Evolutionary conservation across 2,329 filamentous ascomycete genomes (phyloP).

Genomic region (Sarocladium oryzae): DNA sequence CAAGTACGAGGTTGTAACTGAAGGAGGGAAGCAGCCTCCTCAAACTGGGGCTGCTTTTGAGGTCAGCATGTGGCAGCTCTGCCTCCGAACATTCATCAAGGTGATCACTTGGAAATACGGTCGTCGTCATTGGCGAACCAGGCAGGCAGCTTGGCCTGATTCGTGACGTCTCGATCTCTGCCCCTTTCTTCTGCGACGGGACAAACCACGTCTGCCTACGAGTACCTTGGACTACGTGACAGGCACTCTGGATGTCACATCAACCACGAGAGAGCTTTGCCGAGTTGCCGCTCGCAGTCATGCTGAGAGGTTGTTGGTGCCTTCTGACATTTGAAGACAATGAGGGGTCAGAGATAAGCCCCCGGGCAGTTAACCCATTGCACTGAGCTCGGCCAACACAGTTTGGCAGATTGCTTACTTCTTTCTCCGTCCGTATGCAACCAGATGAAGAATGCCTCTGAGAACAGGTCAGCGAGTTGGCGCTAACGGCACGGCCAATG

Average conservation of each 20-base stretch:
- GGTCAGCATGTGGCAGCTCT: too few relatives aligned
- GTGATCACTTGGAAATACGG: too few relatives aligned
- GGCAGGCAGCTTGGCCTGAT: not conserved
- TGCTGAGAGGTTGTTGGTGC: not conserved
- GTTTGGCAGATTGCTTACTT: not conserved
- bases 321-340: too few relatives aligned
- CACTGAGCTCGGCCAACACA: conserved; percentile 1
- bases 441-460: not conserved
- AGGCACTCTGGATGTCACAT: too few relatives aligned
- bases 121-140: not conserved
- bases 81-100: not conserved
- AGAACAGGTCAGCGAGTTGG: not conserved
- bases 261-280: too few relatives aligned
- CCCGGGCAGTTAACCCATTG: not conserved
- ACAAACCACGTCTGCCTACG: too few relatives aligned
- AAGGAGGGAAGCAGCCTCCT: too few relatives aligned
- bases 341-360: not conserved
- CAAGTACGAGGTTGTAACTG: too few relatives aligned
- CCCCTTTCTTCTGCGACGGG: not conserved
- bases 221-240: too few relatives aligned
- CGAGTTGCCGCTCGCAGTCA: not conserved
- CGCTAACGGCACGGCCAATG: not conserved
- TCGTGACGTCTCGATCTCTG: not conserved
- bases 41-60: too few relatives aligned
- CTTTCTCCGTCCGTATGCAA: too few relatives aligned